phyloP scores from a whole-genome alignment of 176 grass and related monocot species.

The Guadua angustifolia region DNA sequence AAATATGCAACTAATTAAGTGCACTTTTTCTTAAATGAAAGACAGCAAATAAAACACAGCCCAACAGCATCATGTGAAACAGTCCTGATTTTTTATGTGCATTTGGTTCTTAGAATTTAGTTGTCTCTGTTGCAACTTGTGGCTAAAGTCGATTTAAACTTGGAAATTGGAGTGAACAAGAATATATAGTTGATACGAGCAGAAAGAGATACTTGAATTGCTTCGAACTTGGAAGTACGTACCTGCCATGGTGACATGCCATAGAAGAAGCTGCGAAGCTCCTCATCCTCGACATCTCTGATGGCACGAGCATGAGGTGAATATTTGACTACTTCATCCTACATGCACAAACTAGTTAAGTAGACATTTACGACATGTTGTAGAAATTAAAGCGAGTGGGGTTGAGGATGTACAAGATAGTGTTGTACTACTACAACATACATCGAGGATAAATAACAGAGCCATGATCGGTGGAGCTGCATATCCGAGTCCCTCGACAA shows the following conservation, averaged over 20 bases:
- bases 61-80: neutral
- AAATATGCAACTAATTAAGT: neutral
- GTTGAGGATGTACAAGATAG: neutral
- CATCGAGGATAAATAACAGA: slow-evolving; percentile 90
- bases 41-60: neutral
- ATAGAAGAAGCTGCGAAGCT: slow-evolving; percentile 95
- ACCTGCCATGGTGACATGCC: slow-evolving; percentile 99
- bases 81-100: neutral
- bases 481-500: slow-evolving; percentile 85
- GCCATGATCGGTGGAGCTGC: slow-evolving; percentile 94
- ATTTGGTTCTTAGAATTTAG: neutral
- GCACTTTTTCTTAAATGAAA: neutral
- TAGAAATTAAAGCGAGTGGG: slow-evolving; percentile 1
- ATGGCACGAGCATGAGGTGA: slow-evolving; percentile 96
- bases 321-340: slow-evolving; percentile 99
- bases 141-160: neutral
- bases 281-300: slow-evolving; percentile 95
- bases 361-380: neutral
- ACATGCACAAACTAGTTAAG: neutral
- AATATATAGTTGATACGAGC: neutral
- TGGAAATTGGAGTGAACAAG: neutral
- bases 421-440: slow-evolving; percentile 28
- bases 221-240: neutral
- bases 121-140: neutral
- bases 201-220: no score